phyloP scores from a whole-genome alignment of 352 stramenopile species.

The Blastocystis sp. region DNA sequence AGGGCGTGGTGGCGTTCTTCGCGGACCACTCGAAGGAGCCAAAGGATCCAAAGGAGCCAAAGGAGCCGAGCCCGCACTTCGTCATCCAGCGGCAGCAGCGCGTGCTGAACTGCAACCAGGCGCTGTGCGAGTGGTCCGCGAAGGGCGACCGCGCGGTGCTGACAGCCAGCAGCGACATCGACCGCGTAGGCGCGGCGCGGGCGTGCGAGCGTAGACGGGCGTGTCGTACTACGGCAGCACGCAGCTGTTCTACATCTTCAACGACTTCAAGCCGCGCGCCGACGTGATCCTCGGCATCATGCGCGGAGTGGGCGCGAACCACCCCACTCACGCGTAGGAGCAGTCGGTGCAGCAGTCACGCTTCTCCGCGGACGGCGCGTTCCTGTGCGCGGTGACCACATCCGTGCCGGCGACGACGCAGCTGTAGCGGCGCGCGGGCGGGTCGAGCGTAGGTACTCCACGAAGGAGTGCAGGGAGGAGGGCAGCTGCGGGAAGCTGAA shows the following conservation, averaged over 20 bases:
- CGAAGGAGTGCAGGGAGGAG: conserved; percentile 46
- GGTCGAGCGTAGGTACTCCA: not conserved
- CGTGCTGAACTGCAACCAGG: conserved; percentile 40
- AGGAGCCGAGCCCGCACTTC: not conserved
- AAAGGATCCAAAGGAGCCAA: too few species aligned
- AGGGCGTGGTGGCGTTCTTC: conserved; percentile 13
- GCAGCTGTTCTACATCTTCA: conserved; percentile 32
- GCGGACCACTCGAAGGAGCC: not conserved
- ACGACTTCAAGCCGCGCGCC: conserved; percentile 18
- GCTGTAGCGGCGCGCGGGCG: not conserved
- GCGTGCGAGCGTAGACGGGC: not conserved
- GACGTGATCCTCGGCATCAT: not conserved
- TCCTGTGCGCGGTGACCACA: conserved; percentile 12
- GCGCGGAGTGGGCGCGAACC: not conserved
- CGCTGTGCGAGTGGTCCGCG: conserved; percentile 1
- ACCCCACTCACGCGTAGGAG: not conserved
- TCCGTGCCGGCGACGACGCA: conserved; percentile 17
- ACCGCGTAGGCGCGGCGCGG: not conserved
- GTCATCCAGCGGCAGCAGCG: not conserved
- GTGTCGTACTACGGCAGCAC: conserved; percentile 46
- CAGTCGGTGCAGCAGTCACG: conserved; percentile 26
- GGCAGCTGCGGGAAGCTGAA: conserved; percentile 28
- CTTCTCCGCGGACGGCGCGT: conserved; percentile 2
- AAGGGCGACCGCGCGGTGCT: conserved; percentile 8
- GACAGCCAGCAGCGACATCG: conserved; percentile 28